Conservation (phyloP, 2,329 filamentous ascomycete genomes). For the Coniochaeta sp. region DNA sequence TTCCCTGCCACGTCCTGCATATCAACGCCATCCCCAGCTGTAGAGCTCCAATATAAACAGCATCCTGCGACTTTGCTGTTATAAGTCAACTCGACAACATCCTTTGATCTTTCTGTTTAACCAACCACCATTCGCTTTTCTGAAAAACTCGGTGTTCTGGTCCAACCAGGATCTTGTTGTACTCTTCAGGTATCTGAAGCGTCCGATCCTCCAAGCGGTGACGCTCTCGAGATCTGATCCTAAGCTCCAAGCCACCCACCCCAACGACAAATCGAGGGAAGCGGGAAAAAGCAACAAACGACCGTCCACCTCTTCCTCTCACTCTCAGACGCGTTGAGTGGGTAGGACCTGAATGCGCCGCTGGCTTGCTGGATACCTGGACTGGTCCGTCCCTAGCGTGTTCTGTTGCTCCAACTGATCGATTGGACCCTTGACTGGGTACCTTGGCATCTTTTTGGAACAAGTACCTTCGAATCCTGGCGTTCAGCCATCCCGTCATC, state of each 20-base stretch:
- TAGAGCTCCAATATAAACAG: neutral
- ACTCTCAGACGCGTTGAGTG: neutral
- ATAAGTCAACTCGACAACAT: neutral
- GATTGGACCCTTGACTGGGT: neutral
- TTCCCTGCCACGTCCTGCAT: neutral
- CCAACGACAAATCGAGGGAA: neutral
- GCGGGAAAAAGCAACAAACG: neutral
- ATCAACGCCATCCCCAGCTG: neutral
- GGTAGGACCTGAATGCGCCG: neutral
- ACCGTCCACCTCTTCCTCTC: neutral
- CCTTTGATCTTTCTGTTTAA: neutral
- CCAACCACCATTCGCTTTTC: neutral
- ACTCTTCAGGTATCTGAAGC: neutral
- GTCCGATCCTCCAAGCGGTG: neutral
- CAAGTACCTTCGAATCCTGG: neutral
- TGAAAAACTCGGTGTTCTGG: neutral
- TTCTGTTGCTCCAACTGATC: neutral
- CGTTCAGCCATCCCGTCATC: neutral
- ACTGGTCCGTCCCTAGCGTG: slow-evolving; percentile 10
- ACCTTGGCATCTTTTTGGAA: neutral
- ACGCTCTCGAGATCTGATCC: neutral
- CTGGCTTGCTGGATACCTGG: neutral
- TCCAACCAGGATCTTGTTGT: neutral
- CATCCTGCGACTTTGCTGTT: neutral
- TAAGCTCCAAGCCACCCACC: neutral